Conservation (phyloP, 1,284 basidiomycete species). For the Puccinia polysora region DNA sequence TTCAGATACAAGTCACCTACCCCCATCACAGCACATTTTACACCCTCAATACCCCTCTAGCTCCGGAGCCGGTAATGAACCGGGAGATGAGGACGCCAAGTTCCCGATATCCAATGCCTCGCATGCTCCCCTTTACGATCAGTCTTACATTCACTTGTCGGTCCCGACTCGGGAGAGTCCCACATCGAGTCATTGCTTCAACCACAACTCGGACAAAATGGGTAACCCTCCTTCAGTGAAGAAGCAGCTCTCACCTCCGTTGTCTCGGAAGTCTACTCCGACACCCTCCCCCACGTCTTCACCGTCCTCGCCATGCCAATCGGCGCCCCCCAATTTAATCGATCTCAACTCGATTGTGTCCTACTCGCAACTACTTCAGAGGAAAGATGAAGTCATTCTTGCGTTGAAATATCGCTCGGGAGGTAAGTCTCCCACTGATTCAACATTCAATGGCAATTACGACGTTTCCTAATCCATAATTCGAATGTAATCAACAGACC, state of each 20-base stretch:
- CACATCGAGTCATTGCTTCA: conserved; percentile 5
- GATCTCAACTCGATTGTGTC: conserved; percentile 34
- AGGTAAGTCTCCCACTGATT: conserved; percentile 6
- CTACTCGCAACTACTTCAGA: conserved; percentile 27
- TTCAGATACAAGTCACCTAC: conserved; percentile 12
- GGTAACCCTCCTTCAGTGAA: background rate
- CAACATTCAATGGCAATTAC: background rate
- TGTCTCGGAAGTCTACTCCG: conserved; percentile 17
- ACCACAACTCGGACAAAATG: conserved; percentile 3
- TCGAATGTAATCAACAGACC: conserved; percentile 2
- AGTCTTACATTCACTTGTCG: conserved; percentile 16
- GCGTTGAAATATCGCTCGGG: conserved; percentile 34
- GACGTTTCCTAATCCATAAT: background rate
- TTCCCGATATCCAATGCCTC: conserved; percentile 13
- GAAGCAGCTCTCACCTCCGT: conserved; percentile 14
- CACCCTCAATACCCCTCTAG: conserved; percentile 32
- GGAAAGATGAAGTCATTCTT: conserved; percentile 29
- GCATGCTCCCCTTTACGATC: conserved; percentile 18
- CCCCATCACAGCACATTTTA: conserved; percentile 16
- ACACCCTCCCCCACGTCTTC: conserved; percentile 30
- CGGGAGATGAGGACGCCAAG: conserved; percentile 16
- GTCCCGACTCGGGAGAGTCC: conserved; percentile 1
- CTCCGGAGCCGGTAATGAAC: conserved; percentile 15
- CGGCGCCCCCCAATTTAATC: conserved; percentile 20
- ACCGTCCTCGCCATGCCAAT: conserved; percentile 8